Evolutionary conservation across 2,329 filamentous ascomycete genomes (phyloP), one percentile per base, ranked within the genome.

Genomic region (Trichoderma cornu-damae): DNA sequence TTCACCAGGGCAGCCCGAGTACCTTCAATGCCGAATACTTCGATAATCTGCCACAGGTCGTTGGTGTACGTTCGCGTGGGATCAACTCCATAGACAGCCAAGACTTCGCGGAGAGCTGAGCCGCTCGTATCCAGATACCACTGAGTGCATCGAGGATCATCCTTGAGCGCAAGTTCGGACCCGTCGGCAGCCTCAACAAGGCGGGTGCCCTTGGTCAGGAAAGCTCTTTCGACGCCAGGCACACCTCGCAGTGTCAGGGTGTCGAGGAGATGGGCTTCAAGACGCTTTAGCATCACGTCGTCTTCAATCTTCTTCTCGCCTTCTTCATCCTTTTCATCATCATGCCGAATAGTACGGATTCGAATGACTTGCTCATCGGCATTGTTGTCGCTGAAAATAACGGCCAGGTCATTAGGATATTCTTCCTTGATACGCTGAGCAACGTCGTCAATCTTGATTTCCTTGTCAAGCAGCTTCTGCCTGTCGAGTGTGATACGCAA

Each of bases 311-410:
- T 72, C 61, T 77, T 77, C 22, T 78, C 76, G 9, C 73, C 72
- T 35, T 88, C 86, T 8, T 93, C 89, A 35, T 87, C 88, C 68
- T 90, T 87, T 44, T 86, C 84, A 48, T 88, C 86, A 48, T 83
- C 81, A 61, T 84, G 79, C 30, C 79, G 77, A 61, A 95, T 84
- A 66, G 92, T 88, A 62, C 94, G 89, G 63, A 96, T 88, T 70
- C 94, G 94, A 65, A 99, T 90, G 44, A 97, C 88, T 71, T 95
- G 91, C 70, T 95, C 86, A 63, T 96, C 92, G 8, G 93, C 92
- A 72, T 99, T 99, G 78, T 96, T 94, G 73, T 99, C 94, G 73
- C 91, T 96, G 79, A 96, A 96, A 60, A 99, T 92, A 63, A 99
- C 86, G 12, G 90, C 90, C 65, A 97, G 77, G 72, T 96, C 91